Base-by-base conservation (phyloP, 2,329 filamentous ascomycete genomes). In the Xylariaceae sp. region DNA sequence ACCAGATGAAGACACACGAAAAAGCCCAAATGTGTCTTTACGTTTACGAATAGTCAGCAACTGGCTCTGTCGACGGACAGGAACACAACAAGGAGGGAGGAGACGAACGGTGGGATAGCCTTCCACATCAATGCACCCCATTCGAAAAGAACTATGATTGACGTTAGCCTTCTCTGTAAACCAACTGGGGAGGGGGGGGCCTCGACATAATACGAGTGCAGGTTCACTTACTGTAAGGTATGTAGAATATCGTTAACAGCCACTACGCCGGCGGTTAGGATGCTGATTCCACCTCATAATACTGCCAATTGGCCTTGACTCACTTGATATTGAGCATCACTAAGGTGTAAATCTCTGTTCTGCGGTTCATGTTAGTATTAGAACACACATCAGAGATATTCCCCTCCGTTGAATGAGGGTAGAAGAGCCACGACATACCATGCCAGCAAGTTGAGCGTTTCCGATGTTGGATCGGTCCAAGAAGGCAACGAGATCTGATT, bases 211-310 rank as follows among this genome's bases (percentile, higher is more conserved):
- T 19, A 19, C 19, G 19, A 19, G 19, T 19, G 19, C 19, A 19
- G n/a, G 3, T 45, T 41, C 5, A 58, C 69, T 53, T 54, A 72
- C 70, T 74, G 53, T 74, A 75, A 0, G 72, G 71, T 42, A 75
- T 75, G 57, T 75, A 76, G 51, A 75, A 75, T 43, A 76, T 74
- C 27, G 72, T 75, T 35, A 76, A 65, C 29, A 75, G 65, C 73
- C 73, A 76, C 66, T 71, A 35, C 12, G 43, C 29, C 12, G 31
- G 40, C 7, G 6, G 52, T 62, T 49, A 62, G 49, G 34, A 47
- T 45, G 5, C n/a, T 2, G 3, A 6, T 31, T 35, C 19, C 4
- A 45, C 5, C n/a, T 30, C 1, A 37, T 19, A n/a, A 8, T 9
- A 7, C 7, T 12, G 9, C 4, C 5, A 12, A 27, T n/a, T 7